Conservation (phyloP, 2,329 filamentous ascomycete genomes). For the Clonostachys rosea region DNA sequence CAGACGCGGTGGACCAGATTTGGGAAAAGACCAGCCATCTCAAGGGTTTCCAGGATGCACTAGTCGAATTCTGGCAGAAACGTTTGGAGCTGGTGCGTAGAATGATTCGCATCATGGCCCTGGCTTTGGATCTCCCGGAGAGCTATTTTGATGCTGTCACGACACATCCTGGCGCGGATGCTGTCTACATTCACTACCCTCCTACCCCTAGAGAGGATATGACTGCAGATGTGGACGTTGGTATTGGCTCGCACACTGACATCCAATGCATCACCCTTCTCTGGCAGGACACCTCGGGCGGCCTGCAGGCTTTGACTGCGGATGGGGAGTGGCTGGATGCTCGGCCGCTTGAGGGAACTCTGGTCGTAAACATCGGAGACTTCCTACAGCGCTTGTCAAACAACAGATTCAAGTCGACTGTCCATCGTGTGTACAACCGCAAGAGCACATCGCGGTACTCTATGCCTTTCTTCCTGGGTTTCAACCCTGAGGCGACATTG, state of each 20-base stretch:
- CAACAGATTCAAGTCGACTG: conserved; percentile 39
- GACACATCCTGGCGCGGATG: conserved; percentile 40
- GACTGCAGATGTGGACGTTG: conserved; percentile 33
- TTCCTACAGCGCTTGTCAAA: conserved; percentile 47
- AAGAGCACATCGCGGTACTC: conserved; percentile 19
- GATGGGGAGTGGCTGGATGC: conserved; percentile 34
- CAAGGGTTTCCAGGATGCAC: conserved; percentile 39
- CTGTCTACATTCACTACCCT: conserved; percentile 35
- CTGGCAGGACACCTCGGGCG: conserved; percentile 34
- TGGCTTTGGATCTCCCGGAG: conserved; percentile 49
- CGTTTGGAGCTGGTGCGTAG: conserved; percentile 45
- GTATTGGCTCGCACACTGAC: conserved; percentile 48
- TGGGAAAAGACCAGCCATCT: conserved; percentile 45
- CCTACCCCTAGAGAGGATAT: conserved; percentile 3
- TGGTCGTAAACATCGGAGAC: conserved; percentile 49
- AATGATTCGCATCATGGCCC: conserved; percentile 46
- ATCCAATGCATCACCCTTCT: conserved; percentile 46
- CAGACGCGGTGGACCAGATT: conserved; percentile 37
- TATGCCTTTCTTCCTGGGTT: conserved; percentile 20
- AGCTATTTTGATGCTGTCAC: conserved; percentile 49
- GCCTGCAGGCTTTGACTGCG: conserved; percentile 34
- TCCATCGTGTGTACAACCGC: conserved; percentile 40
- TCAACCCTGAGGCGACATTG: conserved; percentile 32
- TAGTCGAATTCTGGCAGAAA: conserved; percentile 39
- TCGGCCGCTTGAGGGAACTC: conserved; percentile 28